Base-by-base conservation (phyloP, 306 rosid genomes). In the Dryas octopetala region DNA sequence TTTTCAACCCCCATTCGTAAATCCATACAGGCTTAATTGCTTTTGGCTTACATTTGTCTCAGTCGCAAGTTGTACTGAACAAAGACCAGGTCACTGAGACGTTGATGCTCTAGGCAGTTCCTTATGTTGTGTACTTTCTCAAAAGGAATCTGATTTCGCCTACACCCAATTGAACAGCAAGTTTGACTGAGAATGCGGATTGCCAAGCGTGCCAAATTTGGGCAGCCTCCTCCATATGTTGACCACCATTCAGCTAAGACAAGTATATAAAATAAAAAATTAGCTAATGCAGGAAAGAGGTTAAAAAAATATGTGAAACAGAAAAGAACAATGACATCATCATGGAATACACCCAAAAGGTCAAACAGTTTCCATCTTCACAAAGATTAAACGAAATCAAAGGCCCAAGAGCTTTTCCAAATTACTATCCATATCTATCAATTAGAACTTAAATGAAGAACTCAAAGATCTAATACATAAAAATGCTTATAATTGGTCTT, bases 221-320 rank as follows among this genome's bases (percentile, higher is more conserved):
- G 96, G 84, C 96, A 93, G 71, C 90, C 89, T 80, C 96, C 94
- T 75, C 96, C 97, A 80, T 90, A 91, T 71, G 97, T 88, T 73
- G 96, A 89, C 98, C 97, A 94, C 98, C 98, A 93, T 85, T 93
- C 98, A 61, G 90, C 96, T 93, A 75, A 63, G 79, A 88, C 63
- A 68, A 82, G 28, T 47, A 80, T 45, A 61, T n/a, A 44, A 84
- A 66, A 61, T 16, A 59, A 63, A 65, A 38, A 62, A 61, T 74
- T 64, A 78, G 58, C 64, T 17, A 58, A 47, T 16, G 41, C 46
- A 19, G 48, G 48, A 38, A 72, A 45, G 59, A 23, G 54, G 62
- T 68, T 71, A 57, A 70, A 7, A 49, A 45, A 17, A 69, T 51
- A 65, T 28, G 1, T 23, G 66, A 46, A 68, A 73, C 40, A 53